Conservation (phyloP, 306 rosid species). For the Cucurbita maxima region DNA sequence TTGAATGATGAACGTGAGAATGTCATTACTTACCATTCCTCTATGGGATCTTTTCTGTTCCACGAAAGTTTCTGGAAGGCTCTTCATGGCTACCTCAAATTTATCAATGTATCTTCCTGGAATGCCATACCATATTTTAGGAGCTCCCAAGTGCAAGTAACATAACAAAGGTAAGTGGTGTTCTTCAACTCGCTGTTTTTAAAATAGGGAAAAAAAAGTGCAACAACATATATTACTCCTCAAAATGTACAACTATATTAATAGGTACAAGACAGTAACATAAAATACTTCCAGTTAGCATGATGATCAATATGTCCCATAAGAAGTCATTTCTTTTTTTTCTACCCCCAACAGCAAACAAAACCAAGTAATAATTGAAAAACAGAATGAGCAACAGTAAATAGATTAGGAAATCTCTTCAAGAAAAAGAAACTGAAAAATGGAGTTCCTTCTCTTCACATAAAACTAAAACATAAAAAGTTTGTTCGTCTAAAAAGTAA, state of each 20-base stretch:
- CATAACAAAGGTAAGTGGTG: conserved; percentile 52
- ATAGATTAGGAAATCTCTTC: neutral
- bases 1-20: neutral
- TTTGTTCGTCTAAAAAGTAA: neutral
- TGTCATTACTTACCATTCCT: conserved; percentile 40
- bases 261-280: neutral
- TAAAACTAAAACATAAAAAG: neutral
- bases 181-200: conserved; percentile 64
- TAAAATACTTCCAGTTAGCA: neutral
- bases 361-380: neutral
- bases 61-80: conserved; percentile 17
- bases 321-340: neutral
- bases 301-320: neutral
- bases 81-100: conserved; percentile 36
- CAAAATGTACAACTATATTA: neutral
- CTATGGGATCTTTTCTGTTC: conserved; percentile 19
- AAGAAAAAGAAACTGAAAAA: neutral
- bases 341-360: neutral
- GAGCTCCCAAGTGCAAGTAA: conserved; percentile 68
- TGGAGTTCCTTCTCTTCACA: neutral
- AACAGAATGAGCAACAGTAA: neutral
- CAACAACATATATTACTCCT: neutral
- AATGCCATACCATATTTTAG: conserved; percentile 63
- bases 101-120: conserved; percentile 33
- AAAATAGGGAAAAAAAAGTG: neutral